Base-by-base conservation (phyloP, 768 basidiomycete genomes). In the Clavulina sp. region DNA sequence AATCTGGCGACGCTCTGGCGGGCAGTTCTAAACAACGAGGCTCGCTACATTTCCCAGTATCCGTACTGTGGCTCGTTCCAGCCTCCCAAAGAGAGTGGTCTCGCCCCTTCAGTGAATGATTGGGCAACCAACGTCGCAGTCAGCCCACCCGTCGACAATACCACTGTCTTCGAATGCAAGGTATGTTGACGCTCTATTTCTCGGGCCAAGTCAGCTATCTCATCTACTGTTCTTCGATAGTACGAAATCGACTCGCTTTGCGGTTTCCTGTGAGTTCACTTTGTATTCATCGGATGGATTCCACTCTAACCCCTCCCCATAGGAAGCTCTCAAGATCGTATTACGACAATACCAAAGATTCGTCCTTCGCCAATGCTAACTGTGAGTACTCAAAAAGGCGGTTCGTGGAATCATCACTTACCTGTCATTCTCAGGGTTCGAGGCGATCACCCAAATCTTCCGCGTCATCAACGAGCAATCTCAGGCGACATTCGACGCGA, bases 1-100 rank as follows among this genome's bases (percentile, higher is more conserved):
- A 66, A 76, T 18, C 69, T 86, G 23, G 75, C 77, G 5, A 70
- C 71, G 2, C 67, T 85, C 3, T 77, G 84, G 41, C 83, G 79
- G 60, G 84, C 80, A n/a, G 78, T 85, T 41, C 83, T 86, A 58
- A 83, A 84, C 59, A 84, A 78, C 52, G 81, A 85, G 62, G 56
- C 74, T 76, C 29, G 84, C 81, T 64, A 76, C 83, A 21, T 69
- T 77, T 2, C 48, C 9, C 64, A 80, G 57, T 78, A 78, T 58
- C 83, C 83, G 0, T 85, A 86, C 62, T 85, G 84, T 58, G 81
- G 84, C 36, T 70, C 82, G 16, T 86, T 86, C 65, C 84, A 86
- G 54, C 81, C 84, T 41, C 84, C 84, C 6, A 75, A 77, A 0
- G 81, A 84, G 58, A 83, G 81, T 54, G 76, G 80, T 3, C 65